Base-by-base conservation (phyloP, 768 basidiomycete species). In the Phylloporus arenicola region DNA sequence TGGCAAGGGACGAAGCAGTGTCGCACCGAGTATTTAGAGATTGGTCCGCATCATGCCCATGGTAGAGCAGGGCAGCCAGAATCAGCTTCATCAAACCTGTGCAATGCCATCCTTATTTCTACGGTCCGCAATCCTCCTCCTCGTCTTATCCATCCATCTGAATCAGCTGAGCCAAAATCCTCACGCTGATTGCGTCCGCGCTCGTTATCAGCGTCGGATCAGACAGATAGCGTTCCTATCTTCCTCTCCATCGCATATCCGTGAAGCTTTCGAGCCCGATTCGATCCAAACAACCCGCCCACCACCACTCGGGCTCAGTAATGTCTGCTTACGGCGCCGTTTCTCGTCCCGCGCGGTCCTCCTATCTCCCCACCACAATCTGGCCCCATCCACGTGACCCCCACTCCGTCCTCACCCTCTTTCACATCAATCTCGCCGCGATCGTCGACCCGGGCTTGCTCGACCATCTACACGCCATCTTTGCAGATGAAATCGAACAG, bases 281-380 rank as follows among this genome's bases (percentile, higher is more conserved):
- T n/a, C 13, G 30, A 34, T 16, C 22, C 30, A 17, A 22, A 48
- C 39, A 22, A 39, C 24, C 19, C 30, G 25, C 10, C 29, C 12
- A 30, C 29, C 11, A 31, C 34, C 14, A 29, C 10, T 33, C 14
- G 14, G 34, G 19, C 43, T 24, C 31, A 14, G 19, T 31, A 11
- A 84, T 87, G 84, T 84, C 84, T 27, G 86, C 88, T 0, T 92
- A 92, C 70, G 86, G 87, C 13, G 69, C 77, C 5, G 80, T 89
- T 48, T 34, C 67, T 55, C 60, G 73, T 56, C 62, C 55, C 52
- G 30, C 37, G 45, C 57, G 47, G 43, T 48, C 43, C 38, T 60
- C 54, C 16, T 60, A 57, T 41, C 72, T 81, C 24, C 72, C 80
- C 2, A 61, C 80, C 7, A 81, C 79, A 3, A 57, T 75, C 39